A percentile compares a stretch with the other conserved stretches of the same genome.
phyloP scores from a whole-genome alignment of 192 early-diverging fungal genomes.

The Kickxella alabastrina region DNA sequence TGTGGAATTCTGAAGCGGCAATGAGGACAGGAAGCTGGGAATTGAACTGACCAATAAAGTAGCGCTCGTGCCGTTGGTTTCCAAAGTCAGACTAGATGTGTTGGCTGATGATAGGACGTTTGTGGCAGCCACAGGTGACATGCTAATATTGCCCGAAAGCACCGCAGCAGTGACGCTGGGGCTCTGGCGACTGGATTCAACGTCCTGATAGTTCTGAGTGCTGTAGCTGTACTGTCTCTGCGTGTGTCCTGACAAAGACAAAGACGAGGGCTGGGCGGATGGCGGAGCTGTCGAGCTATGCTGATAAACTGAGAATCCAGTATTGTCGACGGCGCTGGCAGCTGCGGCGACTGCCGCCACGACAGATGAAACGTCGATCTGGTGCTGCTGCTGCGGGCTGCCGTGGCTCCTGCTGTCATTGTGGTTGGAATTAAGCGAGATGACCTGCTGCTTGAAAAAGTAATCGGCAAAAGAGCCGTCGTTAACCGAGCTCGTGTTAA shows the following conservation, averaged over 20 bases:
- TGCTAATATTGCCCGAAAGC: conserved; percentile 29
- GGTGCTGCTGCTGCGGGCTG: conserved; percentile 2
- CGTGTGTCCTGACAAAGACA: conserved; percentile 2
- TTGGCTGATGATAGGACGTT: conserved; percentile 1
- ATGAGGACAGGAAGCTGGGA: conserved; percentile 39
- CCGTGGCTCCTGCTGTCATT: background rate
- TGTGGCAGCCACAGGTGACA: conserved; percentile 1
- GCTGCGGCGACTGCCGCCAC: conserved; percentile 44
- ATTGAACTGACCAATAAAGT: conserved; percentile 29
- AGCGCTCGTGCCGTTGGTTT: background rate
- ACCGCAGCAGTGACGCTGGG: conserved; percentile 24
- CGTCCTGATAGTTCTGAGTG: conserved; percentile 9
- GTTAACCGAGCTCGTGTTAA: conserved; percentile 12
- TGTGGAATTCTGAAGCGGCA: conserved; percentile 20
- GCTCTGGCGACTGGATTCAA: conserved; percentile 18
- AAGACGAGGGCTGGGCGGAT: conserved; percentile 7
- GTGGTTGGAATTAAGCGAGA: conserved; percentile 3
- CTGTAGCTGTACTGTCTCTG: conserved; percentile 20
- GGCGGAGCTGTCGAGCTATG: background rate
- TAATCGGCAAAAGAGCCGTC: conserved; percentile 36
- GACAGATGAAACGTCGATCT: conserved; percentile 22
- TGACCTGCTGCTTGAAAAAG: conserved; percentile 39
- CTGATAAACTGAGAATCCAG: conserved; percentile 4
- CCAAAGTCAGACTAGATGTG: conserved; percentile 12
- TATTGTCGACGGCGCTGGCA: background rate